Evolutionary conservation across 148 eudicot genomes (phyloP).

Genomic region (Oxyria digyna): DNA sequence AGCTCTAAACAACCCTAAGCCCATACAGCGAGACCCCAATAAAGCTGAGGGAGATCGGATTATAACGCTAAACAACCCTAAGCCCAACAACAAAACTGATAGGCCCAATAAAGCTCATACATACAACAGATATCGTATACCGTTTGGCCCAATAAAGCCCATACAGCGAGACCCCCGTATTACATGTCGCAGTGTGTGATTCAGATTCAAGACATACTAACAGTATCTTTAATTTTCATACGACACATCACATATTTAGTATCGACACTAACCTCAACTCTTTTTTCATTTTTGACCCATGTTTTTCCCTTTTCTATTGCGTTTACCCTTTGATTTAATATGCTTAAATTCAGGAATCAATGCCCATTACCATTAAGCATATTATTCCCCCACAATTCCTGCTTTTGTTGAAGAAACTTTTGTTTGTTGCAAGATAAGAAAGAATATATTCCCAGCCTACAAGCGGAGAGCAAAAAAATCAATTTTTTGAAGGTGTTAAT

Average conservation of each 20-base stretch:
- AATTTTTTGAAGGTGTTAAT: not conserved
- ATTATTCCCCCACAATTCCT: not conserved
- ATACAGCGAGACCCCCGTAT: too few species aligned
- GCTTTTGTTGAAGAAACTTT: not conserved
- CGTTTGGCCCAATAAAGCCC: too few species aligned
- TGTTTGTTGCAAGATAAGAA: not conserved
- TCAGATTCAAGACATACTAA: too few species aligned
- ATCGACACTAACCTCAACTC: not conserved
- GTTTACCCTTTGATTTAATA: not conserved
- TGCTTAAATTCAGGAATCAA: not conserved
- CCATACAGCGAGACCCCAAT: too few species aligned
- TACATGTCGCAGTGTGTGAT: too few species aligned
- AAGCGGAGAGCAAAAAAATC: not conserved
- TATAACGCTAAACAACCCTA: too few species aligned
- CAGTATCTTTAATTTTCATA: not conserved
- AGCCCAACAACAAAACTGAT: too few species aligned
- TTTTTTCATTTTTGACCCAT: not conserved
- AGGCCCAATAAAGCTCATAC: too few species aligned
- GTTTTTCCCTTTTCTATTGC: not conserved
- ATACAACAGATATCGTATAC: too few species aligned
- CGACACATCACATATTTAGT: not conserved
- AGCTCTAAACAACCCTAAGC: too few species aligned
- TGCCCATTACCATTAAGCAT: not conserved
- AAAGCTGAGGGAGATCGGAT: too few species aligned
- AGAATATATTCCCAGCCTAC: not conserved